Conservation (phyloP, 192 early-diverging fungal species). For the Entomortierella beljakovae region DNA sequence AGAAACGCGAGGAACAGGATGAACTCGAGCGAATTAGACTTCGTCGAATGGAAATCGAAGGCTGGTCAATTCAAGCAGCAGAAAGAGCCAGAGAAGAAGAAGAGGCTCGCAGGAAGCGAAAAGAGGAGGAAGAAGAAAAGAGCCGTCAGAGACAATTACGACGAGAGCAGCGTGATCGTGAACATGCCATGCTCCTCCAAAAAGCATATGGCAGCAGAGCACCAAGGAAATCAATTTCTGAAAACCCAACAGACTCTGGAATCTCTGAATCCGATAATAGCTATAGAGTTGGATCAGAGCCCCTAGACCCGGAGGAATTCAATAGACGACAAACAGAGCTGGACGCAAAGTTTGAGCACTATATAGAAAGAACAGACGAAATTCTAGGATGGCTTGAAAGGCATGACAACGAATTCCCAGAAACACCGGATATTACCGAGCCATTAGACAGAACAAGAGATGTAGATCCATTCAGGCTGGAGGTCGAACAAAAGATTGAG, state of each 20-base stretch:
- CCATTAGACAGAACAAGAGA: slow-evolving; percentile 28
- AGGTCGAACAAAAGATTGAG: slow-evolving; percentile 15
- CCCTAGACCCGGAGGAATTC: slow-evolving; percentile 47
- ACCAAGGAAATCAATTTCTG: not conserved
- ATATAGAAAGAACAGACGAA: not conserved
- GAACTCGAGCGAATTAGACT: slow-evolving; percentile 51
- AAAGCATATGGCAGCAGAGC: not conserved
- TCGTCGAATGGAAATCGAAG: slow-evolving; percentile 48
- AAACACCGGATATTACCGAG: slow-evolving; percentile 20
- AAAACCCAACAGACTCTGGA: not conserved
- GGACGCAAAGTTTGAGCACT: slow-evolving; percentile 23
- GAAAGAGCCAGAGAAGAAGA: slow-evolving; percentile 48
- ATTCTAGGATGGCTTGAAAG: slow-evolving; percentile 21
- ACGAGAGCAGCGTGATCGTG: slow-evolving; percentile 42
- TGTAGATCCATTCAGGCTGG: slow-evolving; percentile 28
- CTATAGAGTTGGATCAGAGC: not conserved
- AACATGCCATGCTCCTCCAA: slow-evolving; percentile 27
- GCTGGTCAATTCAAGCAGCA: slow-evolving; percentile 43
- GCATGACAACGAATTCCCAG: slow-evolving; percentile 25
- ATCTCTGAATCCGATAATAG: not conserved
- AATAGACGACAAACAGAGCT: slow-evolving; percentile 28
- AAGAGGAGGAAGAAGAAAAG: slow-evolving; percentile 48
- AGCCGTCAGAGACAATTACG: slow-evolving; percentile 24
- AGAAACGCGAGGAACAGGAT: slow-evolving; percentile 37
- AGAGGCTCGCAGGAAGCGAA: slow-evolving; percentile 45